Evolutionary conservation across 2,329 filamentous ascomycete genomes (phyloP).

Genomic region (Alternaria solani): DNA sequence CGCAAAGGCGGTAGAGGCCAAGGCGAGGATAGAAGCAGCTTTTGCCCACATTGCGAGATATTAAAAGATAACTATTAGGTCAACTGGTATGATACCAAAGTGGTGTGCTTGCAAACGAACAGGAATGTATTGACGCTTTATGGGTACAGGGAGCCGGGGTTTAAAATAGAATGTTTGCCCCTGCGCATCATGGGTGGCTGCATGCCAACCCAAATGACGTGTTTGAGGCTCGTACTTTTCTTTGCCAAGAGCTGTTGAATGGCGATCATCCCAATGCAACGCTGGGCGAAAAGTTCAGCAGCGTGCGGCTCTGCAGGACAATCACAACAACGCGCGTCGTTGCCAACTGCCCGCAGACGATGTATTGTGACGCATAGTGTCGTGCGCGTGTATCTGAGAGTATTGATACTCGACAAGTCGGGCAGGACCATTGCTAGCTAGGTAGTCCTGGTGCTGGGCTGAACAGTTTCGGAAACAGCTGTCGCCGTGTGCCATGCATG

Average conservation of each 20-base stretch:
- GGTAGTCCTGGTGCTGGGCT: neutral
- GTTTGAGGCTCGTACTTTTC: slow-evolving; percentile 24
- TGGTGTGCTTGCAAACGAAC: neutral
- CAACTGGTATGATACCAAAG: neutral
- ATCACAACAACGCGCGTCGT: neutral
- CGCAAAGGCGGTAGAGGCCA: slow-evolving; percentile 34
- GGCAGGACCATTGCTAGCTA: too few species aligned
- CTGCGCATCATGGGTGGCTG: slow-evolving; percentile 20
- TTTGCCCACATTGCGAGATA: slow-evolving; percentile 22
- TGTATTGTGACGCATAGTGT: neutral
- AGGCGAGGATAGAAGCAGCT: slow-evolving; percentile 23
- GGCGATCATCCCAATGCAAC: slow-evolving; percentile 17
- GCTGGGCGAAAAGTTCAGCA: neutral
- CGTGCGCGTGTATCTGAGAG: neutral
- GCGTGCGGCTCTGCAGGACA: neutral
- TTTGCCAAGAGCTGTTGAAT: slow-evolving; percentile 15
- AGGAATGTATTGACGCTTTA: neutral
- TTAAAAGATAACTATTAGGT: neutral
- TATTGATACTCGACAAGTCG: too few species aligned
- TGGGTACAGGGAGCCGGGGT: neutral
- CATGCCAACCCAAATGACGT: slow-evolving; percentile 25
- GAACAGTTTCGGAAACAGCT: neutral
- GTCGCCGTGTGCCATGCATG: neutral
- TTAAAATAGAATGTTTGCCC: slow-evolving; percentile 11
- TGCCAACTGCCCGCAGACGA: neutral